Evolutionary conservation across 139 green algal species (phyloP).

Genomic region (Chlorella sp.): DNA sequence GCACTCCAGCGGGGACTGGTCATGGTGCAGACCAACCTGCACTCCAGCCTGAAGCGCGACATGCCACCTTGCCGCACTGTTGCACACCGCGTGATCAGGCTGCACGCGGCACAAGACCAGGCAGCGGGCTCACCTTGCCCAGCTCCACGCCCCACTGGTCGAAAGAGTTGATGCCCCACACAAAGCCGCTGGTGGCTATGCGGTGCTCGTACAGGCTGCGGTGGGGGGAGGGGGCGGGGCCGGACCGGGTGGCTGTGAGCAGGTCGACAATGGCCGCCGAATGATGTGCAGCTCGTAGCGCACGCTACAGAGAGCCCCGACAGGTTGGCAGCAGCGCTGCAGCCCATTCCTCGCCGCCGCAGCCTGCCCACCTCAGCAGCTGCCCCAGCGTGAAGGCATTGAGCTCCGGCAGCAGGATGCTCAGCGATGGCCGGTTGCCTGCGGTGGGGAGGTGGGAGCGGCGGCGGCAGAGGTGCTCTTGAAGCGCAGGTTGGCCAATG

Average conservation of each 20-base stretch:
- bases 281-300: too few species aligned
- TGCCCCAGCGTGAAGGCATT: constrained; percentile 94
- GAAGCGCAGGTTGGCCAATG: too few species aligned
- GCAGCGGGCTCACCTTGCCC: constrained; percentile 91
- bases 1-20: background rate
- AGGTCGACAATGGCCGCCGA: too few species aligned
- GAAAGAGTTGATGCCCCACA: constrained; percentile 99
- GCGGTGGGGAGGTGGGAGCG: background rate
- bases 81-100: too few species aligned
- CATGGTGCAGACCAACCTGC: background rate
- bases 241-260: background rate
- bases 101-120: background rate
- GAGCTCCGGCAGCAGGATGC: constrained; percentile 92
- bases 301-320: background rate
- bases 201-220: constrained; percentile 94
- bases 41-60: too few species aligned
- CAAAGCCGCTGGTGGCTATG: constrained; percentile 94
- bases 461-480: background rate
- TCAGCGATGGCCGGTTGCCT: constrained; percentile 94
- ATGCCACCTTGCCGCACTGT: too few species aligned
- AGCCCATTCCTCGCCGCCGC: background rate
- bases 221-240: background rate
- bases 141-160: constrained; percentile 99
- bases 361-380: constrained; percentile 72
- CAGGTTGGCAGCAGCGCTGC: background rate